Percentiles rank a stretch among this genome's conserved stretches.
These are phyloP conservation scores for Dothiorella sarmentorum DNA, from an alignment of 2,329 filamentous ascomycete genomes.

Conservation along the genomic window DNA sequence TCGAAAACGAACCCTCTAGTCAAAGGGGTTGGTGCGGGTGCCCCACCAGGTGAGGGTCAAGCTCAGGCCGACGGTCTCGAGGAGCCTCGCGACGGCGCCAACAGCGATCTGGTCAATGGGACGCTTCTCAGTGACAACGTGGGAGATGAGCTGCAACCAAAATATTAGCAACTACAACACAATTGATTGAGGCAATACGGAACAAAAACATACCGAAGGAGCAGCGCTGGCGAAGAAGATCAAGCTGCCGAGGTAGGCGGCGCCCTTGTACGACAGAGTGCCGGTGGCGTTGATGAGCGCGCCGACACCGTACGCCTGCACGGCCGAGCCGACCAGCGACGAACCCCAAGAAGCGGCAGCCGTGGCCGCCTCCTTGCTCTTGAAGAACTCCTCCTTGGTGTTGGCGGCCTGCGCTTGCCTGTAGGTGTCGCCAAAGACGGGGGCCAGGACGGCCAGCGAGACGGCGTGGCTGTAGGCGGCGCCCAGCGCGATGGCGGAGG, in stretches of 20 bases:
- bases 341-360: slow-evolving; percentile 88
- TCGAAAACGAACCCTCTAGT: slow-evolving; percentile 51
- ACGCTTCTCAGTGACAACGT: slow-evolving; percentile 87
- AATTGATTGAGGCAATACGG: no score
- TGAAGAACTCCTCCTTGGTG: slow-evolving; percentile 94
- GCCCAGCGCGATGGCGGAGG: slow-evolving; percentile 93
- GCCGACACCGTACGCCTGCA: slow-evolving; percentile 86
- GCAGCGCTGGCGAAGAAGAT: slow-evolving; percentile 91
- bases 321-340: slow-evolving; percentile 79
- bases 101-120: slow-evolving; percentile 87
- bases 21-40: slow-evolving; percentile 88
- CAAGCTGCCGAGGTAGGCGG: slow-evolving; percentile 84
- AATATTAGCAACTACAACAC: background rate
- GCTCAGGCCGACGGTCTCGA: slow-evolving; percentile 90
- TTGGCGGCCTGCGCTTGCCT: slow-evolving; percentile 86
- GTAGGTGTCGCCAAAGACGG: slow-evolving; percentile 92
- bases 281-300: slow-evolving; percentile 87
- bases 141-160: slow-evolving; percentile 68
- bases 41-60: slow-evolving; percentile 97
- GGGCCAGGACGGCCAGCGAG: slow-evolving; percentile 80
- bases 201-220: slow-evolving; percentile 64
- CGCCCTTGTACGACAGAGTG: slow-evolving; percentile 94
- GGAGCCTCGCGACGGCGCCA: slow-evolving; percentile 74
- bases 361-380: slow-evolving; percentile 85
- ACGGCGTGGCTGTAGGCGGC: slow-evolving; percentile 92